These are phyloP conservation scores for Coniella lustricola DNA, from an alignment of 2,329 filamentous ascomycete genomes.

Conservation along the genomic window DNA sequence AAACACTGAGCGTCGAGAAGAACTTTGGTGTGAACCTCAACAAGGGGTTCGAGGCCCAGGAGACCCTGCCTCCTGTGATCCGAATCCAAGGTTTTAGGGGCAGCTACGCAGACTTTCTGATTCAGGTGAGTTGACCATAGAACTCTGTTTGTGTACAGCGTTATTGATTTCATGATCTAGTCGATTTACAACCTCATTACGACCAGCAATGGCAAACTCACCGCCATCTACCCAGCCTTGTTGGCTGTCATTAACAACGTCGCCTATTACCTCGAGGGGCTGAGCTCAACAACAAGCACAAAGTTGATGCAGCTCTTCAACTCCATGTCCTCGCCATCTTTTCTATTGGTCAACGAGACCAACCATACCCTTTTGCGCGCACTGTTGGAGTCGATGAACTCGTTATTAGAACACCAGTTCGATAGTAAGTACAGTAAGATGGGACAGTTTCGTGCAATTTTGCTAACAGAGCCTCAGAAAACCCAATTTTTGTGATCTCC, in stretches of 20 bases:
- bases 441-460: no score
- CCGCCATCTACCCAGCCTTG: slow-evolving; percentile 86
- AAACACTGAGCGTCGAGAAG: slow-evolving; percentile 88
- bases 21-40: slow-evolving; percentile 89
- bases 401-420: slow-evolving; percentile 84
- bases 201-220: slow-evolving; percentile 80
- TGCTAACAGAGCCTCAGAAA: slow-evolving; percentile 46
- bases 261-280: slow-evolving; percentile 70
- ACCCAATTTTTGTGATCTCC: slow-evolving; percentile 72
- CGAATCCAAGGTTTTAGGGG: slow-evolving; percentile 78
- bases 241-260: slow-evolving; percentile 92
- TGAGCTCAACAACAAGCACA: slow-evolving; percentile 67
- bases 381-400: slow-evolving; percentile 80
- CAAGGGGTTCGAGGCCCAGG: slow-evolving; percentile 79
- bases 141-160: not conserved
- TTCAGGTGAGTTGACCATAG: slow-evolving; percentile 59
- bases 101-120: slow-evolving; percentile 87
- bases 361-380: slow-evolving; percentile 79
- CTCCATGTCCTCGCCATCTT: slow-evolving; percentile 89
- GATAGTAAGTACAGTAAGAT: slow-evolving; percentile 45
- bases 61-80: slow-evolving; percentile 76
- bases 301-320: slow-evolving; percentile 83
- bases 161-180: slow-evolving; percentile 34
- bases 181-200: slow-evolving; percentile 91
- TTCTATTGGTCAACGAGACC: slow-evolving; percentile 83